These are phyloP conservation scores for Rhizophagus sp. DNA, from an alignment of 192 early-diverging fungal genomes.

Conservation along the genomic window DNA sequence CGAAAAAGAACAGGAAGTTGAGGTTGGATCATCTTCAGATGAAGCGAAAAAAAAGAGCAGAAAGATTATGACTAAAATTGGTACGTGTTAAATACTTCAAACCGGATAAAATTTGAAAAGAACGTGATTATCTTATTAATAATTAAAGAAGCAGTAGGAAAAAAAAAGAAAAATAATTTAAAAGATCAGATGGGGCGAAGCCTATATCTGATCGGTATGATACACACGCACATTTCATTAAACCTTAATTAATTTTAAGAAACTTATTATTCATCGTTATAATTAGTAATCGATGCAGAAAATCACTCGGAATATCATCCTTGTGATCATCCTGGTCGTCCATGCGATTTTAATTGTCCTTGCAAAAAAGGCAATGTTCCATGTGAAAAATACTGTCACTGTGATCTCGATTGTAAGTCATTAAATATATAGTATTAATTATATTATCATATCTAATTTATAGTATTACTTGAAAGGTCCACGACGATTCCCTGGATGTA, in stretches of 20 bases:
- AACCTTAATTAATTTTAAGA: no score
- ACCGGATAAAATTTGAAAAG: no score
- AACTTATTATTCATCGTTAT: no score
- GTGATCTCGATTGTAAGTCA: conserved; percentile 25
- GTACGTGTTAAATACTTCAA: not conserved
- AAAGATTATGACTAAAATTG: conserved; percentile 18
- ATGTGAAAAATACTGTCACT: conserved; percentile 32
- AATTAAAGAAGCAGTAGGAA: not conserved
- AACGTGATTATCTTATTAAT: no score
- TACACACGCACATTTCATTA: no score
- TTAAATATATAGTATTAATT: not conserved
- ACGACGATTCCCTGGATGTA: conserved; percentile 27
- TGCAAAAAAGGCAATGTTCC: conserved; percentile 22
- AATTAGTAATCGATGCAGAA: conserved; percentile 22
- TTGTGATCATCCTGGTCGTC: conserved; percentile 28
- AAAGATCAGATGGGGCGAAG: no score
- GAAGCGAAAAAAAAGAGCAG: conserved; percentile 4
- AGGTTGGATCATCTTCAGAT: conserved; percentile 28
- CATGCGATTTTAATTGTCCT: conserved; percentile 15
- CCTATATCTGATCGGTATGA: no score
- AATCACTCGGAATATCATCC: conserved; percentile 27
- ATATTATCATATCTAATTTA: not conserved
- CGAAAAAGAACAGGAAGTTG: not conserved
- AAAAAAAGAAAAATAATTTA: no score
- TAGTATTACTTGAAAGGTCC: conserved; percentile 5